These are phyloP conservation scores for Macrocybe gigantea DNA, from an alignment of 768 basidiomycete genomes.

Conservation along the genomic window DNA sequence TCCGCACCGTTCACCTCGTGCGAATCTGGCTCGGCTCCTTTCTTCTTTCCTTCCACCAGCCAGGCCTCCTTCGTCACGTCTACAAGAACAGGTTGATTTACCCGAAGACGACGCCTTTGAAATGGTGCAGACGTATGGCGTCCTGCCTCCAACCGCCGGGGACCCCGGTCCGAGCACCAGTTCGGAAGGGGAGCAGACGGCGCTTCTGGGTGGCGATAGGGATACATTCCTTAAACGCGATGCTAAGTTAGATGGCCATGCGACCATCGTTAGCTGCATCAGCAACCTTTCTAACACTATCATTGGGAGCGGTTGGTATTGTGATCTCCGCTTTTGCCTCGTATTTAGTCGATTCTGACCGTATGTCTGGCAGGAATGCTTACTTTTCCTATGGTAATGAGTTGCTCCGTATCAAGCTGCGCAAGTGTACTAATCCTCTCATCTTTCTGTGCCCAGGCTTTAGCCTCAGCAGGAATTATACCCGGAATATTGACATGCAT, in stretches of 20 bases:
- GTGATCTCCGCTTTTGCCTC: constrained; percentile 1
- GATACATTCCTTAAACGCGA: constrained; percentile 13
- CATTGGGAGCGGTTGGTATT: constrained; percentile 74
- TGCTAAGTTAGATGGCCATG: constrained; percentile 53
- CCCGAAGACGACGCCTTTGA: constrained; percentile 35
- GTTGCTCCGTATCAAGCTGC: not conserved
- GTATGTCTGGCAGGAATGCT: constrained; percentile 60
- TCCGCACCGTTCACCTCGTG: constrained; percentile 5
- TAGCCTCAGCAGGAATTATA: constrained; percentile 86
- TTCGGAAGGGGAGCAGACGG: constrained; percentile 44
- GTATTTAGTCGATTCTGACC: not conserved
- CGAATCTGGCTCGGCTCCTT: constrained; percentile 16
- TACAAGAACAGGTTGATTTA: constrained; percentile 6
- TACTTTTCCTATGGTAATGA: constrained; percentile 71
- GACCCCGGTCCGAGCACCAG: constrained; percentile 20
- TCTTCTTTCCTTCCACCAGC: constrained; percentile 1
- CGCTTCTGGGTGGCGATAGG: constrained; percentile 49
- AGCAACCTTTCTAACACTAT: constrained; percentile 88
- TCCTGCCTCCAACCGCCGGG: constrained; percentile 30
- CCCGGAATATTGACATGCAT: constrained; percentile 87
- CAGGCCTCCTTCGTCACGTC: not conserved
- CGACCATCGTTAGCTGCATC: constrained; percentile 60
- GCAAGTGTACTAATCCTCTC: constrained; percentile 1
- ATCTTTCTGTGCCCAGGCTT: constrained; percentile 46
- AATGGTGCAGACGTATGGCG: constrained; percentile 69